Percentiles rank a stretch among this genome's conserved stretches.
These are phyloP conservation scores for Myotisia sp. DNA, from an alignment of 2,329 filamentous ascomycete genomes.

Conservation along the genomic window DNA sequence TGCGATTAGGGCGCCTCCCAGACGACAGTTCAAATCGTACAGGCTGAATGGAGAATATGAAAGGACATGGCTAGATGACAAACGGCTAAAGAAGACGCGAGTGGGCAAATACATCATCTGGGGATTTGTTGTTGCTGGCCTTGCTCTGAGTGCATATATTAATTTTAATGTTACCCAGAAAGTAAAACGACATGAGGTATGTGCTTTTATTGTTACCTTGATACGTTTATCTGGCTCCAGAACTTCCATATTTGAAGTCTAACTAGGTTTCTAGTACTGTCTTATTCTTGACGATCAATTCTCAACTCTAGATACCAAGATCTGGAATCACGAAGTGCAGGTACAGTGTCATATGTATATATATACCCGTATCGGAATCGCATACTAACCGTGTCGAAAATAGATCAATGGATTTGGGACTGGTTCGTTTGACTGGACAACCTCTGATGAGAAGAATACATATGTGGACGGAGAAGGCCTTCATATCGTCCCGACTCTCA, in stretches of 20 bases:
- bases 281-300: constrained; percentile 40
- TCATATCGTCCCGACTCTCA: constrained; percentile 43
- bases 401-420: constrained; percentile 33
- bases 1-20: constrained; percentile 4
- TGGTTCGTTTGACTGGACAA: constrained; percentile 44
- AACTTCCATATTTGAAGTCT: too few relatives aligned
- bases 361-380: constrained; percentile 2
- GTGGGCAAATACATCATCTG: constrained; percentile 12
- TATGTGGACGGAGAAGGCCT: constrained; percentile 37
- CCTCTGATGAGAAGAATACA: constrained; percentile 34
- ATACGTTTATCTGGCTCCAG: constrained; percentile 1
- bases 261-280: constrained; percentile 34
- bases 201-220: neutral
- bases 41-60: constrained; percentile 10
- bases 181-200: constrained; percentile 12
- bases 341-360: constrained; percentile 25
- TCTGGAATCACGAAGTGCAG: constrained; percentile 40
- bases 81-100: constrained; percentile 7
- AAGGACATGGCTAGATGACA: constrained; percentile 9
- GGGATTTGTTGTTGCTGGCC: constrained; percentile 15
- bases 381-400: too few relatives aligned
- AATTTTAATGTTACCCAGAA: constrained; percentile 18
- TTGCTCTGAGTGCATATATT: constrained; percentile 22
- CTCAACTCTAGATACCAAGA: constrained; percentile 27
- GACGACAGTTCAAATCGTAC: constrained; percentile 11